Evolutionary conservation across 495 filamentous ascomycete species (phyloP), one percentile per base, ranked within the genome.

Genomic region (Cercophora newfieldiana): DNA sequence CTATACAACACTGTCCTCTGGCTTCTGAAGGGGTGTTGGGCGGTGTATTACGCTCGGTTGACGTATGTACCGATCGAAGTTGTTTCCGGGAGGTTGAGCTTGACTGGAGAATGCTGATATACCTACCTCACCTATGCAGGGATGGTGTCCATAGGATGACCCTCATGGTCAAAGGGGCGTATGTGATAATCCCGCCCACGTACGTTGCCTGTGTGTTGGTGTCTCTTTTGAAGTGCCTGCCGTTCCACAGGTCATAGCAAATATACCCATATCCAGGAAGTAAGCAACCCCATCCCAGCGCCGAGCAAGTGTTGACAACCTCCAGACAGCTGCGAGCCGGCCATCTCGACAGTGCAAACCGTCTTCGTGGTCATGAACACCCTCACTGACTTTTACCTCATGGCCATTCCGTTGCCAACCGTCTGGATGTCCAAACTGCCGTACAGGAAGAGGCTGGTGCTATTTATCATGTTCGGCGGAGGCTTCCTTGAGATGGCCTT

Each of bases 401-500:
- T 87, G 63, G 80, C 78, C n/a, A 86, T 87, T 65, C 85, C 85
- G 7, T 66, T 81, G 18, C 81, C 86, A n/a, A 81, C 88, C 59
- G 75, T 88, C 0, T 83, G 85, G 75, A 78, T 79, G 69, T 79
- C 85, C 5, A 78, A 82, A 37, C 77, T 88, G 3, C 78, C 77
- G 3, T 76, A 73, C 71, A 71, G 75, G 26, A 81, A 84, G 64
- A 89, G 88, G 66, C 61, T 81, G 30, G 75, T 84, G 49, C 80
- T 89, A 2, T 67, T 87, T 1, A 55, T 85, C 53, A 81, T 89
- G 68, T 89, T 89, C 71, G 81, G 81, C 58, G 86, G 86, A 26
- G 86, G 85, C 12, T 71, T 86, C 10, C 83, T 88, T 60, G 82
- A 87, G 55, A 88, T 87, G 80, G 77, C 82, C 21, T 83, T 83